These are phyloP conservation scores for Thecaphora thlaspeos DNA, from an alignment of 1,284 basidiomycete genomes.

Conservation along the genomic window DNA sequence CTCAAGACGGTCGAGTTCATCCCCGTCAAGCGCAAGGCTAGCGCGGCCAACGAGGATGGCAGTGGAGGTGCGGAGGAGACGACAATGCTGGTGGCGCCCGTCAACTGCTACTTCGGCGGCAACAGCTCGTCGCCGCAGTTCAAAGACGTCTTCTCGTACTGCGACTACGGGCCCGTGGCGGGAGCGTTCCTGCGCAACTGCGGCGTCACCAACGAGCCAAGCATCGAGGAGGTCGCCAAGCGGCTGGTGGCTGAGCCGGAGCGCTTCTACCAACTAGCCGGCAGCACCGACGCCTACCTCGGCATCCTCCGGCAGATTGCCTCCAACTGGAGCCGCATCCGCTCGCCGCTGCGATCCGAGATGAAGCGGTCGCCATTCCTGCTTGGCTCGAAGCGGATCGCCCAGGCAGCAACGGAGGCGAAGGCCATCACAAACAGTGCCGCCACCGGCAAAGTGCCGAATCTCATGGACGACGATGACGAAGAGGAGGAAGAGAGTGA, in stretches of 20 bases:
- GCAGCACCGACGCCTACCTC: slow-evolving; percentile 68
- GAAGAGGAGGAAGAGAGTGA: slow-evolving; percentile 51
- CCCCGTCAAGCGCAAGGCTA: slow-evolving; percentile 27
- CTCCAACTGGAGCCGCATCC: slow-evolving; percentile 69
- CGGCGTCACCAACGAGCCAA: slow-evolving; percentile 85
- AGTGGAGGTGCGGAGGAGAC: slow-evolving; percentile 11
- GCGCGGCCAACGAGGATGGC: slow-evolving; percentile 4
- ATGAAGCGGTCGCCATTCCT: slow-evolving; percentile 74
- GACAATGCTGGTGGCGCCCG: slow-evolving; percentile 37
- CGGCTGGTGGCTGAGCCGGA: slow-evolving; percentile 61
- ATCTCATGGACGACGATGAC: slow-evolving; percentile 30
- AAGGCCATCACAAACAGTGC: not conserved
- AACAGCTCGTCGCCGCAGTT: slow-evolving; percentile 35
- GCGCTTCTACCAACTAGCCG: slow-evolving; percentile 70
- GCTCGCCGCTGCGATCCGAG: slow-evolving; percentile 63
- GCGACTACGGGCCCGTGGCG: slow-evolving; percentile 77
- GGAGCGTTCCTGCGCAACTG: slow-evolving; percentile 78
- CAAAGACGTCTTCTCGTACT: slow-evolving; percentile 70
- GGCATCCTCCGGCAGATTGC: slow-evolving; percentile 80
- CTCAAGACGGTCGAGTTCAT: slow-evolving; percentile 40
- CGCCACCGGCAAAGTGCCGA: not conserved
- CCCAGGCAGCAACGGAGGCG: slow-evolving; percentile 6
- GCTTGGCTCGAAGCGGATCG: slow-evolving; percentile 68
- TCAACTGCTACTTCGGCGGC: slow-evolving; percentile 65
- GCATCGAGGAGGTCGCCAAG: slow-evolving; percentile 68